Evolutionary conservation across 2,329 filamentous ascomycete species (phyloP), one percentile per base, ranked within the genome.

Genomic region (Salinomyces thailandicus): DNA sequence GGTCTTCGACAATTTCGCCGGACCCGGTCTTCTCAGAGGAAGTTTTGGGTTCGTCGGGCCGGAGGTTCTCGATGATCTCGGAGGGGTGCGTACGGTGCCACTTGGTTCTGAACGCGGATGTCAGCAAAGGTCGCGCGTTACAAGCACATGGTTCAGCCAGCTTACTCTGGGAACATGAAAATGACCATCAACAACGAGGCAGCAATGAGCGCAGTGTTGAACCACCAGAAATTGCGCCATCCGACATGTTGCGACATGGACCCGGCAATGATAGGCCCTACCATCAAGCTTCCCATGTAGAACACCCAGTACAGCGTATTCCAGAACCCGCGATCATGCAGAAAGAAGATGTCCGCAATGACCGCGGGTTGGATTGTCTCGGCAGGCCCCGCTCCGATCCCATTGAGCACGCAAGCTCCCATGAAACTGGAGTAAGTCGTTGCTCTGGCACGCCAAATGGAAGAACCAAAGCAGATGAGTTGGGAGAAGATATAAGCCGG

Each of bases 141-240:
- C n/a, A n/a, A n/a, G n/a, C n/a, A n/a, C n/a, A n/a, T n/a, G n/a
- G n/a, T n/a, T n/a, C n/a, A n/a, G n/a, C n/a, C n/a, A n/a, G n/a
- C 22, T 26, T n/a, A 26, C 52, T 80, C 76, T 0, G 77, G 77
- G 47, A 79, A 79, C 48, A 73, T 61, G 50, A 77, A 73, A 18
- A 78, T 52, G 20, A 70, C 62, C 50, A 73, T 60, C 4, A 76
- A 18, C 15, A 71, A 56, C 0, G 67, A 66, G 3, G 71, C 48
- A 1, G 59, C 68, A 2, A 75, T 55, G 2, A 79, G 34, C 1
- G 53, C 76, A 2, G 73, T 69, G 44, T 79, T 78, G 43, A 80
- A 61, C 75, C 75, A 80, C 72, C 74, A 80, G 53, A 80, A 80
- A 48, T 61, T 74, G 17, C 73, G 62, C 71, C 73, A 78, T 32